Evolutionary conservation across 208 protist genomes (phyloP).

Genomic region (Leishmania lainsoni): DNA sequence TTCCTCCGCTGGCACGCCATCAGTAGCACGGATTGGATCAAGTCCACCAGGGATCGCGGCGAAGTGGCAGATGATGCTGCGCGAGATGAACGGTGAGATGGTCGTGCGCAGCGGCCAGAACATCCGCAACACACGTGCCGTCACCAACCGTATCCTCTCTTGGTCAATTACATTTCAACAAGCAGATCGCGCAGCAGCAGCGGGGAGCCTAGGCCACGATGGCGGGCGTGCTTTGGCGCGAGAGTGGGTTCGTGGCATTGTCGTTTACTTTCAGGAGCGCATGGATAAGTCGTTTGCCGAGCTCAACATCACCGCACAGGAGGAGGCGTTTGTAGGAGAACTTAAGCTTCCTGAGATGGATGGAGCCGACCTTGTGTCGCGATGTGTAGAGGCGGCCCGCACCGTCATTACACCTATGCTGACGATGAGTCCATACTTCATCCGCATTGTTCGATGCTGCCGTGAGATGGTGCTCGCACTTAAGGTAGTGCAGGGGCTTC

Average conservation of each 20-base stretch:
- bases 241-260: conserved; percentile 28
- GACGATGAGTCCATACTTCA: conserved; percentile 23
- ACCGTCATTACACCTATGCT: conserved; percentile 16
- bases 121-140: conserved; percentile 27
- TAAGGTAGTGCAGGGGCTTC: conserved; percentile 15
- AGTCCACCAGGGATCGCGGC: neutral
- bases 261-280: conserved; percentile 26
- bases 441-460: conserved; percentile 12
- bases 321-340: conserved; percentile 8
- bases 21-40: neutral
- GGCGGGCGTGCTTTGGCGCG: conserved; percentile 10
- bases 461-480: conserved; percentile 23
- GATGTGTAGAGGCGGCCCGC: conserved; percentile 20
- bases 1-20: conserved; percentile 2
- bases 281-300: conserved; percentile 15
- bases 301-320: conserved; percentile 14
- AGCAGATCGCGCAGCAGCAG: neutral
- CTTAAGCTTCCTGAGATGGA: neutral
- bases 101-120: conserved; percentile 33
- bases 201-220: neutral
- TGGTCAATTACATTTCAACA: conserved; percentile 20
- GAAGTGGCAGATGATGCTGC: conserved; percentile 19
- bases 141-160: conserved; percentile 26
- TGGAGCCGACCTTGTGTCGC: conserved; percentile 11
- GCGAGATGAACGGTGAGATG: conserved; percentile 39